Evolutionary conservation across 768 basidiomycete species (phyloP).

Genomic region (Mycena vulgaris): DNA sequence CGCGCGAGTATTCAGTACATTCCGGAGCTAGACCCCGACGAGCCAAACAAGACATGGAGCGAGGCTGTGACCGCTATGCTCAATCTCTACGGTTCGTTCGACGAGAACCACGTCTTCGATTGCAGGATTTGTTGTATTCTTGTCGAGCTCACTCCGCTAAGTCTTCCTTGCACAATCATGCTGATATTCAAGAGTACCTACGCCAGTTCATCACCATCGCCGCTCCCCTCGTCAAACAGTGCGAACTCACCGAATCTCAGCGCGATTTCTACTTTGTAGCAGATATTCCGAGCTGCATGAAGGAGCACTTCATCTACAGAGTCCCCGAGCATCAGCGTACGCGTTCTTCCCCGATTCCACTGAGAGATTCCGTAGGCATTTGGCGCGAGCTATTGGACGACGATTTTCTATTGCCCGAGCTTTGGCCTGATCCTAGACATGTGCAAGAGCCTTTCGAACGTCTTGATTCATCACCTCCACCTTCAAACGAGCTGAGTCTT

Average conservation of each 20-base stretch:
- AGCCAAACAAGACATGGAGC: neutral
- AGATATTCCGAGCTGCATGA: neutral
- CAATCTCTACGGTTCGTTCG: neutral
- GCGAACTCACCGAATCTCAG: neutral
- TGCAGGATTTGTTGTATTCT: neutral
- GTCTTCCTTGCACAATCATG: neutral
- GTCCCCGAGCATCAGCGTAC: constrained; percentile 2
- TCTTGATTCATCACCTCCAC: neutral
- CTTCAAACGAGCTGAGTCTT: neutral
- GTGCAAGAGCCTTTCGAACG: neutral
- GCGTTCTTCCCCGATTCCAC: neutral
- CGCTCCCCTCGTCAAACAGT: neutral
- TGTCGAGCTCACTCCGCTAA: neutral
- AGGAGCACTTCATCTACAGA: neutral
- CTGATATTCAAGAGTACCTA: neutral
- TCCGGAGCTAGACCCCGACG: too few relatives aligned
- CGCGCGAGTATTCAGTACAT: neutral
- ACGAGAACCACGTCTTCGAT: neutral
- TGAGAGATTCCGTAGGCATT: neutral
- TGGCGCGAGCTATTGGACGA: neutral
- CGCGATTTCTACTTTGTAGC: constrained; percentile 4
- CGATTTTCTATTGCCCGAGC: neutral
- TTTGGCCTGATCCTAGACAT: neutral
- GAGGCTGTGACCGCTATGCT: neutral
- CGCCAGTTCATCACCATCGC: too few relatives aligned